Conservation (phyloP, 352 stramenopile genomes). For the Aphanomyces stellatus region DNA sequence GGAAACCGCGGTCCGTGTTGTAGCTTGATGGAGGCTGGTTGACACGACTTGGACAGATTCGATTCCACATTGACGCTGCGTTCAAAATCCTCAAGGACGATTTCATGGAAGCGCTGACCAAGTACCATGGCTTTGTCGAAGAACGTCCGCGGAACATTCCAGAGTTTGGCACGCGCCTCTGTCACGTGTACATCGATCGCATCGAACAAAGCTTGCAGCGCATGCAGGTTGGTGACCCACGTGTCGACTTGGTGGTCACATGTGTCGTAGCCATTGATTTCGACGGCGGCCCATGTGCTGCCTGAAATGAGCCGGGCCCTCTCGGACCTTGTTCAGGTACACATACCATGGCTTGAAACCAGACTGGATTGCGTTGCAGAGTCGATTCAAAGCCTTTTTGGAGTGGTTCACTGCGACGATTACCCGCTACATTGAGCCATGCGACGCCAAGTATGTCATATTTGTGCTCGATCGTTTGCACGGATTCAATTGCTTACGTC, state of each 20-base stretch:
- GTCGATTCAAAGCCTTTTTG: slow-evolving; percentile 70
- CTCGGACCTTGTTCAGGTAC: slow-evolving; percentile 67
- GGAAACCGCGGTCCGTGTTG: slow-evolving; percentile 22
- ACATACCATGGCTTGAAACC: not conserved
- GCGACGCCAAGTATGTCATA: slow-evolving; percentile 37
- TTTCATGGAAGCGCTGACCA: slow-evolving; percentile 47
- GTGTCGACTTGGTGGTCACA: no score
- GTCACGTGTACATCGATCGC: slow-evolving; percentile 48
- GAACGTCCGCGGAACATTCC: slow-evolving; percentile 32
- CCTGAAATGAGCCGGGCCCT: slow-evolving; percentile 64
- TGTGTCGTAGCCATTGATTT: slow-evolving; percentile 49
- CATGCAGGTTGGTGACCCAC: slow-evolving; percentile 53
- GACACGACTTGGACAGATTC: slow-evolving; percentile 56
- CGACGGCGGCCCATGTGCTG: slow-evolving; percentile 53
- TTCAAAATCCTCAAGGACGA: slow-evolving; percentile 53
- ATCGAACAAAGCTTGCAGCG: slow-evolving; percentile 72
- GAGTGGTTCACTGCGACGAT: slow-evolving; percentile 68
- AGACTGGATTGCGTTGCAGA: slow-evolving; percentile 27
- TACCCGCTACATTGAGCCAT: slow-evolving; percentile 60
- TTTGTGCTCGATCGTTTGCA: no score
- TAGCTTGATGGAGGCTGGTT: no score
- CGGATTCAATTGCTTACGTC: not conserved
- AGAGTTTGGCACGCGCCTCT: slow-evolving; percentile 45
- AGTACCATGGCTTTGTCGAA: slow-evolving; percentile 10
- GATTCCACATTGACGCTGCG: slow-evolving; percentile 67